Conservation (phyloP, 495 filamentous ascomycete species). For the Cladorrhinum samala region DNA sequence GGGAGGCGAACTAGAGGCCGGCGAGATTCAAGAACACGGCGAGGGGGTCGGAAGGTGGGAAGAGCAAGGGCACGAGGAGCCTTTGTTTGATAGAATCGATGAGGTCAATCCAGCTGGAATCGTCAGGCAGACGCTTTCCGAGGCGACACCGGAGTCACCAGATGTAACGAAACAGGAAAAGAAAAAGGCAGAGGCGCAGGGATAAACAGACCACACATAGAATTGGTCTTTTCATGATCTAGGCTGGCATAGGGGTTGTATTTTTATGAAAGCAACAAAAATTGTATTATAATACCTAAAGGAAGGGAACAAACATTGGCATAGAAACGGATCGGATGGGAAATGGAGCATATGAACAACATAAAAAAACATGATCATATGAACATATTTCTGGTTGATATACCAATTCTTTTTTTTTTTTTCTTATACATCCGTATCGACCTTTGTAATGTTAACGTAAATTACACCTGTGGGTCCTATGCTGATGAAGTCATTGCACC, state of each 20-base stretch:
- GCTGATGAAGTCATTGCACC: no score
- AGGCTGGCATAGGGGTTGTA: not conserved
- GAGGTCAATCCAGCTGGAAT: not conserved
- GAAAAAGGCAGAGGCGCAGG: not conserved
- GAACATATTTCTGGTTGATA: no score
- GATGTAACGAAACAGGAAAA: not conserved
- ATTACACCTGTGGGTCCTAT: no score
- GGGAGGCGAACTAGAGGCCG: not conserved
- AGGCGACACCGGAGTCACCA: no score
- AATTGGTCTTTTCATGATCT: no score
- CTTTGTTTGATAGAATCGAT: constrained; percentile 13
- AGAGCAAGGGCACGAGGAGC: constrained; percentile 29
- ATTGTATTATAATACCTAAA: not conserved
- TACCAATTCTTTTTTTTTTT: no score
- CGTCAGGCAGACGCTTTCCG: not conserved
- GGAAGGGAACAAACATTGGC: no score
- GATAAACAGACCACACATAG: not conserved
- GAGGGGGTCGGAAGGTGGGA: constrained; percentile 25
- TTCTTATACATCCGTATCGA: no score
- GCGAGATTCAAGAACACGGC: constrained; percentile 4
- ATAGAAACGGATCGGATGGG: not conserved
- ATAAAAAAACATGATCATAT: no score
- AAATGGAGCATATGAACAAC: not conserved
- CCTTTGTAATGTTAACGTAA: no score
- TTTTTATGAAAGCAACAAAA: not conserved